Evolutionary conservation across 2,329 filamentous ascomycete species (phyloP), one percentile per base, ranked within the genome.

Genomic region (Aspergillus sergii): DNA sequence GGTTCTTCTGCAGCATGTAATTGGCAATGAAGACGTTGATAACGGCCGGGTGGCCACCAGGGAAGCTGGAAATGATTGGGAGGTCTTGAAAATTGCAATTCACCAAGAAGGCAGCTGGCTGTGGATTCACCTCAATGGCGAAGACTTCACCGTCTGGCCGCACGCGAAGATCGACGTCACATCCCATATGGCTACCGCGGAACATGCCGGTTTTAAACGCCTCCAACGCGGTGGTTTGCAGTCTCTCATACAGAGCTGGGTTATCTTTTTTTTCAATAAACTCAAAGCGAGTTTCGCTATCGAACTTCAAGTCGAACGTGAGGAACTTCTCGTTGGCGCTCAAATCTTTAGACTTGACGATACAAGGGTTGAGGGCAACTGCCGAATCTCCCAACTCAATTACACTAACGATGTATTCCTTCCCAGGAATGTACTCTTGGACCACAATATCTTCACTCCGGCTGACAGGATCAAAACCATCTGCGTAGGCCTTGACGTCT

Each of bases 81-180:
- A 56, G 46, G 41, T 71, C 69, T 36, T 66, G 62, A 16, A 67
- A 66, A 9, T 66, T 51, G 7, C 60, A 54, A 21, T 57, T 58
- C 1, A 66, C 64, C 46, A 68, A 62, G 41, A 72, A 72, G 5
- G 63, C 64, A 1, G 65, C 66, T 19, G 69, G 69, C 59, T 66
- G 63, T 1, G 70, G 69, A 55, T 72, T 68, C 21, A 71, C 70
- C 48, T 72, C 70, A 32, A 72, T 70, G 1, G 61, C 69, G 57
- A 68, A 67, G 10, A 61, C 62, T 56, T 66, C 59, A 3, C 68
- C 69, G 50, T 67, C 62, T 3, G 41, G 54, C 8, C 63, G 61
- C 19, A 66, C 59, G 10, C 70, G 65, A 45, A 72, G 65, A 46
- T 72, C 69, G 32, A 71, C 70, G 61, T 70, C 64, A 14, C 66